A percentile compares a stretch with the other conserved stretches of the same genome.
These are phyloP conservation scores for Trichoderma sp. DNA, from an alignment of 2,329 filamentous ascomycete species.

Conservation along the genomic window DNA sequence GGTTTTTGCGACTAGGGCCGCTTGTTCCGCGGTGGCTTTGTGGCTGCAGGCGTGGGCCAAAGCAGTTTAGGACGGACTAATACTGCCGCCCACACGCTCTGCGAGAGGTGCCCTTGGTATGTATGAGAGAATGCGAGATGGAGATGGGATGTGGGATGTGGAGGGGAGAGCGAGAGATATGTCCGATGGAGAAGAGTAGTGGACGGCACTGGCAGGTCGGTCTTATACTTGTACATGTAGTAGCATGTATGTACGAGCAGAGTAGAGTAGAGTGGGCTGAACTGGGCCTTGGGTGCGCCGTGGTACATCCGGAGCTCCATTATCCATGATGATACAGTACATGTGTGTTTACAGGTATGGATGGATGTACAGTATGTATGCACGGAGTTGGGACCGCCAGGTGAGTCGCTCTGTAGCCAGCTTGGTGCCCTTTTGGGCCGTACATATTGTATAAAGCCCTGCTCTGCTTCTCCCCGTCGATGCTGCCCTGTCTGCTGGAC, in stretches of 20 bases:
- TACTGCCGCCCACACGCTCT: conserved; percentile 7
- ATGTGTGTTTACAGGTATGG: not conserved
- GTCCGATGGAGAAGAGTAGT: conserved; percentile 5
- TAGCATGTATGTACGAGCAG: not conserved
- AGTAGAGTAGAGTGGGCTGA: not conserved
- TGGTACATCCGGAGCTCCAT: not conserved
- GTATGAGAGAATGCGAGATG: not conserved
- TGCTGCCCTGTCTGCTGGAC: not conserved
- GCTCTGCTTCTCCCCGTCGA: not conserved
- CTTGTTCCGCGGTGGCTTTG: conserved; percentile 15
- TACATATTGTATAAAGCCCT: conserved; percentile 18
- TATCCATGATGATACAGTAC: not conserved
- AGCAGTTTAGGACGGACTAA: not conserved
- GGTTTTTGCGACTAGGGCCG: conserved; percentile 21
- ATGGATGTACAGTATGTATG: not conserved
- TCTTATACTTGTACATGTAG: not conserved
- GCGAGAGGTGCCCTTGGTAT: not conserved
- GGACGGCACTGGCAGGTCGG: not conserved
- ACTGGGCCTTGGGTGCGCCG: not conserved
- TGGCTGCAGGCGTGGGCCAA: conserved; percentile 19
- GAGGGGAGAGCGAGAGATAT: not conserved
- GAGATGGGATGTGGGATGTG: not conserved
- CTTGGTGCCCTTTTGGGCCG: not conserved
- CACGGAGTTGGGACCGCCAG: not conserved
- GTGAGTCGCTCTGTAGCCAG: not conserved